Base-by-base conservation (phyloP, 2,329 filamentous ascomycete genomes). In the Penicillium sp. region DNA sequence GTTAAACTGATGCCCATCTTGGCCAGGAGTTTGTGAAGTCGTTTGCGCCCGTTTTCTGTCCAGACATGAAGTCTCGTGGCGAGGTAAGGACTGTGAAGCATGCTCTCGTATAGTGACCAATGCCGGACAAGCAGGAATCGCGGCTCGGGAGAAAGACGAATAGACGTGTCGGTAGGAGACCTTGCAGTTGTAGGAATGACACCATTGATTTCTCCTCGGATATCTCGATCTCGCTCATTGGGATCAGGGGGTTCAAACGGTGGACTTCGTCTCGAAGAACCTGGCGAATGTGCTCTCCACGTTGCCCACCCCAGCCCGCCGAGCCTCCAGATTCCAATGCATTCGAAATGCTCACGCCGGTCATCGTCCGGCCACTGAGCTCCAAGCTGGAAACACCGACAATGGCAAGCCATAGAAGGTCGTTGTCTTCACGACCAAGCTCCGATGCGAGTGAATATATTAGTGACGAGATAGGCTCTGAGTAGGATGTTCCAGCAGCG, bases 61-160 rank as follows among this genome's bases (percentile, higher is more conserved):
- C 93, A 98, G 38, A 95, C 89, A 68, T 94, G 91, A 37, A 98
- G 77, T 26, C 89, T 81, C 3, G 91, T 88, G 49, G 94, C 91
- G 4, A 98, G 80, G 62, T 96, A 97, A 0, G 91, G 90, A 0
- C 90, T 96, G 67, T 98, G 93, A 10, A 97, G 78, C 93, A 98
- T 97, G 66, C 89, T 95, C 63, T 98, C 93, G 68, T 97, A 97
- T 11, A 98, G 75, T 58, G 89, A 95, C 93, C 93, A 98, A 66
- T 98, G 93, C 27, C 93, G 79, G 43, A 97, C 87, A 0, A 98
- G 79, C 22, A 97, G 78, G 57, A 98, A 95, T 32, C 87, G 86
- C 8, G 93, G 94, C 63, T 98, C 93, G 0, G 93, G 93, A 0
- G 90, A 95, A 31, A 98, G 74, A 18, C 90, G 84, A 56, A 98